Evolutionary conservation across 371 early-diverging fungal genomes (phyloP).

Genomic region (Conidiobolus coronatus): DNA sequence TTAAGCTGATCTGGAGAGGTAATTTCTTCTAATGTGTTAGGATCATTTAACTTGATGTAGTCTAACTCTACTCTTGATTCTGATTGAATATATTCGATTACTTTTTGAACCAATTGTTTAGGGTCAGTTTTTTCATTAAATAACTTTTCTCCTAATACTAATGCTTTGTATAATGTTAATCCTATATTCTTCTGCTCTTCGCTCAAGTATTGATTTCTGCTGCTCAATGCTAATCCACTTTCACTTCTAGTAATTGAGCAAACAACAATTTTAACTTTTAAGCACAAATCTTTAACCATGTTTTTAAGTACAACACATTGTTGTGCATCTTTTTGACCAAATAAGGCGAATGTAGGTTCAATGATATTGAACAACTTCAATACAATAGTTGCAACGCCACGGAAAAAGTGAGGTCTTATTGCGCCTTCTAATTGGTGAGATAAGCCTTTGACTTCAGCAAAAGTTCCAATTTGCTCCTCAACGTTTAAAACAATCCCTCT

Average conservation of each 20-base stretch:
- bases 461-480: slow-evolving; percentile 54
- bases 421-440: slow-evolving; percentile 82
- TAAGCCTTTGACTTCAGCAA: slow-evolving; percentile 73
- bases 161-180: slow-evolving; percentile 49
- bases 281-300: slow-evolving; percentile 61
- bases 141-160: slow-evolving; percentile 24
- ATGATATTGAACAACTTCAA: slow-evolving; percentile 78
- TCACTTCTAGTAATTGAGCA: slow-evolving; percentile 55
- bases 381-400: slow-evolving; percentile 92
- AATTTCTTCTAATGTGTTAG: slow-evolving; percentile 38
- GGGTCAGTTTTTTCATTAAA: slow-evolving; percentile 19
- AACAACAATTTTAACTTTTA: slow-evolving; percentile 50
- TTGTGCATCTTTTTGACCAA: slow-evolving; percentile 96
- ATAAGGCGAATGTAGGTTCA: slow-evolving; percentile 59
- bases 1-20: slow-evolving; percentile 17
- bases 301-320: slow-evolving; percentile 71
- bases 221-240: slow-evolving; percentile 78
- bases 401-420: slow-evolving; percentile 87
- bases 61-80: slow-evolving; percentile 32
- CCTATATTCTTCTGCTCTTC: slow-evolving; percentile 27
- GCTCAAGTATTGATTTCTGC: slow-evolving; percentile 68
- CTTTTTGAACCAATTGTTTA: slow-evolving; percentile 20
- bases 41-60: slow-evolving; percentile 62
- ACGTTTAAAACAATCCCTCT: slow-evolving; percentile 60
- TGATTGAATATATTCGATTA: slow-evolving; percentile 15